These are phyloP conservation scores for Paraphaeosphaeria sporulosa DNA, from an alignment of 2,329 filamentous ascomycete species.

Conservation along the genomic window DNA sequence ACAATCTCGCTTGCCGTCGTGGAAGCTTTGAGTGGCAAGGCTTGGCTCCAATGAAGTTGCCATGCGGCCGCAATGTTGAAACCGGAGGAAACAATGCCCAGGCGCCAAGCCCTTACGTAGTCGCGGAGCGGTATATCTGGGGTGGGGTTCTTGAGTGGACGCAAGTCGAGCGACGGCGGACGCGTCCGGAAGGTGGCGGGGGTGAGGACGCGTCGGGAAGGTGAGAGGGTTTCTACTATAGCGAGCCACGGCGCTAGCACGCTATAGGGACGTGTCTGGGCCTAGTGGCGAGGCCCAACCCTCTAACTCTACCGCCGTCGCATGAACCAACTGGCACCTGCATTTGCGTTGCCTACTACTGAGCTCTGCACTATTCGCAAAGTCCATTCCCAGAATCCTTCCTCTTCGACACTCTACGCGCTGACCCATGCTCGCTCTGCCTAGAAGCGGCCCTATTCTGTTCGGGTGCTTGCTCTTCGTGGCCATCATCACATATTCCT, in stretches of 20 bases:
- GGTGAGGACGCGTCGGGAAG: neutral
- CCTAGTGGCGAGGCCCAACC: conserved; percentile 2
- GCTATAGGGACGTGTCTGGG: neutral
- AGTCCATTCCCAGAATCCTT: neutral
- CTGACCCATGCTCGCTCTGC: conserved; percentile 4
- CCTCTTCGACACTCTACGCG: neutral
- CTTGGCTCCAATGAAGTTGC: neutral
- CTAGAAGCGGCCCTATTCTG: neutral
- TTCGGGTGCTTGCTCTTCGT: conserved; percentile 5
- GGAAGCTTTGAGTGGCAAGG: neutral
- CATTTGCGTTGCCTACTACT: neutral
- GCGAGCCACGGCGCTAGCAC: neutral
- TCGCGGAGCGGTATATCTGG: neutral
- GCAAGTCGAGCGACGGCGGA: neutral
- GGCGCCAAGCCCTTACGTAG: neutral
- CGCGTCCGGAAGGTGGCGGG: conserved; percentile 7
- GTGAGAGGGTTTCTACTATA: neutral
- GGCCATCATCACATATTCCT: neutral
- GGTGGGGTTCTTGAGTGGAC: neutral
- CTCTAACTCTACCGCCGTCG: neutral
- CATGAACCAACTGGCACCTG: neutral
- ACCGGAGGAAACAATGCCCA: neutral
- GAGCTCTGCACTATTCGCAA: neutral
- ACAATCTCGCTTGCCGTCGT: neutral
- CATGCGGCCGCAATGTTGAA: neutral